Conservation (phyloP, 495 filamentous ascomycete species). For the Aspergillus wentii region DNA sequence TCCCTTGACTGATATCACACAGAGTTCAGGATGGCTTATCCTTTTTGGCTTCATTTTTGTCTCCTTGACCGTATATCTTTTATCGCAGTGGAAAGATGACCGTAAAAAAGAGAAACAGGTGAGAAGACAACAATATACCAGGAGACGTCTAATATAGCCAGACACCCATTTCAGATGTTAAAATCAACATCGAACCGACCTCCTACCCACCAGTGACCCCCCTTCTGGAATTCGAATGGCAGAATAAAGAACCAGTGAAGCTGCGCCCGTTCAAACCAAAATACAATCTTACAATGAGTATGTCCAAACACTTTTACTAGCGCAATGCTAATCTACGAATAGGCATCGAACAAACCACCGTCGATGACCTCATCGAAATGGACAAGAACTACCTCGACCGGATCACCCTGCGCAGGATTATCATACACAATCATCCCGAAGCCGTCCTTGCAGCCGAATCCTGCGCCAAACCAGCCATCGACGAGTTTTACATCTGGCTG, state of each 20-base stretch:
- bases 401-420: conserved; percentile 43
- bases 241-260: conserved; percentile 46
- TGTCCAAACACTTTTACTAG: conserved; percentile 6
- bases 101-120: too few relatives aligned
- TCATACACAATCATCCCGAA: conserved; percentile 40
- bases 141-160: too few relatives aligned
- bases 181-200: not conserved
- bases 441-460: conserved; percentile 25
- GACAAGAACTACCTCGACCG: conserved; percentile 59
- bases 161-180: not conserved
- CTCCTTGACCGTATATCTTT: too few relatives aligned
- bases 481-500: conserved; percentile 64
- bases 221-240: conserved; percentile 52
- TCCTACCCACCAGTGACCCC: conserved; percentile 40
- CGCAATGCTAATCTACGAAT: not conserved
- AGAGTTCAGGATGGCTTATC: too few relatives aligned
- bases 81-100: too few relatives aligned
- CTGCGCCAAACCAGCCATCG: conserved; percentile 38
- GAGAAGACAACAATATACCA: too few relatives aligned
- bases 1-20: too few relatives aligned
- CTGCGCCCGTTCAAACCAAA: conserved; percentile 63
- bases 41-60: too few relatives aligned
- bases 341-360: conserved; percentile 27
- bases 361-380: conserved; percentile 55
- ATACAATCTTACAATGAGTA: conserved; percentile 70